These are phyloP conservation scores for Cochlearia excelsa DNA, from an alignment of 345 rosid species.

Conservation along the genomic window DNA sequence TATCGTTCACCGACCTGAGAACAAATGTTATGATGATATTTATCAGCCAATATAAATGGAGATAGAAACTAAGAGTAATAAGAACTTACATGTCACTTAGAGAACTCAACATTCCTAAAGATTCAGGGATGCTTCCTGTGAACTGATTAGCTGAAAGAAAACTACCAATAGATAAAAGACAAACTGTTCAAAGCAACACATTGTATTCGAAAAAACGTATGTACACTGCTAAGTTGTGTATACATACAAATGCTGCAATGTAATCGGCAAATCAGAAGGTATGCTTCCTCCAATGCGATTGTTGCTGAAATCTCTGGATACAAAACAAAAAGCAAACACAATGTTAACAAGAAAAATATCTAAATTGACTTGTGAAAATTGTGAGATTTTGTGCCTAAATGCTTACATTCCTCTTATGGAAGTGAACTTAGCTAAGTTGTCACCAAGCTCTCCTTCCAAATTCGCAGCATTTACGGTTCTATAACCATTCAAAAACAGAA, in stretches of 20 bases:
- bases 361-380: not conserved
- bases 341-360: constrained; percentile 15
- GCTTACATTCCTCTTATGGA: constrained; percentile 84
- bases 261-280: constrained; percentile 72
- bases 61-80: not conserved
- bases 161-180: constrained; percentile 57
- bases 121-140: constrained; percentile 87
- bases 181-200: constrained; percentile 18
- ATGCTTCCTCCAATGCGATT: constrained; percentile 88
- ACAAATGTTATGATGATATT: constrained; percentile 3
- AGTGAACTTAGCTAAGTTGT: constrained; percentile 56
- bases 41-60: not conserved
- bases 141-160: constrained; percentile 89
- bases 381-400: not conserved
- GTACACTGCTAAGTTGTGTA: constrained; percentile 13
- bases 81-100: constrained; percentile 65
- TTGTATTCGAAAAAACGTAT: not conserved
- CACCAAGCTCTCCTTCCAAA: constrained; percentile 90
- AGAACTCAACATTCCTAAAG: constrained; percentile 56
- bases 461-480: constrained; percentile 86
- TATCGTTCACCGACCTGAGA: constrained; percentile 79
- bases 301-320: constrained; percentile 82
- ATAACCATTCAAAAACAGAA: constrained; percentile 22
- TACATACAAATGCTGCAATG: constrained; percentile 53
- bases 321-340: constrained; percentile 14